These are phyloP conservation scores for Oxytropis ochrocephala DNA, from an alignment of 306 rosid genomes.

Conservation along the genomic window DNA sequence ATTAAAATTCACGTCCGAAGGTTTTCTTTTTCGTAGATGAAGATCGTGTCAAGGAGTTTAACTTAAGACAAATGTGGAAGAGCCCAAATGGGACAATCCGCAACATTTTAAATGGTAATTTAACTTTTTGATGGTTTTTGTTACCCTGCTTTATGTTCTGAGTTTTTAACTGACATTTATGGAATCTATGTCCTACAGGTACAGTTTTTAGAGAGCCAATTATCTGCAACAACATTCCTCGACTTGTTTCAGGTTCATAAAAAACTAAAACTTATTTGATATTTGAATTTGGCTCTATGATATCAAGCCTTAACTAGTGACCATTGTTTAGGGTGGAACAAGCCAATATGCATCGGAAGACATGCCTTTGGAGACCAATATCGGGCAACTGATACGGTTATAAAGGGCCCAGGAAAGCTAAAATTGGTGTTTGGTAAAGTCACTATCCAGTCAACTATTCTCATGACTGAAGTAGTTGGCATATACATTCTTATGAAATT, in stretches of 20 bases:
- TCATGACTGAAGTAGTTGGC: background rate
- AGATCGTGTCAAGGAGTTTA: conserved; percentile 78
- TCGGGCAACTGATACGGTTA: conserved; percentile 81
- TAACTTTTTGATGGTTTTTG: conserved; percentile 15
- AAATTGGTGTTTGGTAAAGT: conserved; percentile 79
- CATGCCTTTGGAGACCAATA: conserved; percentile 99
- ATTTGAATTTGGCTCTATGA: background rate
- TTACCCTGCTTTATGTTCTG: background rate
- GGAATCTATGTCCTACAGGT: conserved; percentile 41
- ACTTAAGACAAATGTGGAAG: conserved; percentile 85
- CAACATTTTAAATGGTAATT: conserved; percentile 86
- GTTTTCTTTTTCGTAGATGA: conserved; percentile 56
- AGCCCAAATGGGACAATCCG: conserved; percentile 98
- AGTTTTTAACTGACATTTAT: background rate
- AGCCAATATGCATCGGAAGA: conserved; percentile 96
- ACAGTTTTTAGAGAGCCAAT: conserved; percentile 98
- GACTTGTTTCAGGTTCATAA: conserved; percentile 80
- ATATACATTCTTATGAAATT: conserved; percentile 10
- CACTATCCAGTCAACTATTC: conserved; percentile 10
- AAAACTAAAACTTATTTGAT: background rate
- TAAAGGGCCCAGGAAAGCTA: conserved; percentile 81
- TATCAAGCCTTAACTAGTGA: conserved; percentile 1
- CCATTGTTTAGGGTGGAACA: conserved; percentile 71
- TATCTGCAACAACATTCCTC: conserved; percentile 82
- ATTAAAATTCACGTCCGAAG: conserved; percentile 20